Conservation (phyloP, 177 flowering plant species). For the Tripterygium wilfordii region DNA sequence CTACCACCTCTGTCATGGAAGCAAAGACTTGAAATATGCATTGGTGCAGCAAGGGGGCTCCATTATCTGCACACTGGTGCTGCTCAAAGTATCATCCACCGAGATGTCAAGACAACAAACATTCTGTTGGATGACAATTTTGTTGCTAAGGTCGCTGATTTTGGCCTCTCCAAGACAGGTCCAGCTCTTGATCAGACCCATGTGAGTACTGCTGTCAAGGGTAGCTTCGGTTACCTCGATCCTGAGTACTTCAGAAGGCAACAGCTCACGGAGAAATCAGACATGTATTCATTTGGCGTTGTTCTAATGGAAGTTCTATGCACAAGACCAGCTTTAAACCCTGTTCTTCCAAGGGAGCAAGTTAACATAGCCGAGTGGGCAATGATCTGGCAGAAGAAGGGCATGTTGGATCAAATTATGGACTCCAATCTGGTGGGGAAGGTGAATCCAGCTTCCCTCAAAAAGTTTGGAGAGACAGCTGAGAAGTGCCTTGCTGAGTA, state of each 20-base stretch:
- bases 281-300: conserved; percentile 94
- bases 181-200: conserved; percentile 90
- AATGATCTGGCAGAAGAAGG: conserved; percentile 91
- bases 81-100: conserved; percentile 78
- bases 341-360: conserved; percentile 86
- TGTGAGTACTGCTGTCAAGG: conserved; percentile 95
- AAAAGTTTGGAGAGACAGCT: conserved; percentile 88
- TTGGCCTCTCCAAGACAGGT: conserved; percentile 95
- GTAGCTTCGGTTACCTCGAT: conserved; percentile 92
- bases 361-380: conserved; percentile 97
- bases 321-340: conserved; percentile 82
- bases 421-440: conserved; percentile 64
- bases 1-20: conserved; percentile 85
- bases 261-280: conserved; percentile 90
- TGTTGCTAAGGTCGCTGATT: conserved; percentile 96
- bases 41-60: conserved; percentile 92
- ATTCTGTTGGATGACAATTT: conserved; percentile 84
- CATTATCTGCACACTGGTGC: conserved; percentile 99
- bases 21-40: conserved; percentile 93
- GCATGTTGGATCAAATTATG: conserved; percentile 86
- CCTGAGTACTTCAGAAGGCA: conserved; percentile 95
- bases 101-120: conserved; percentile 94
- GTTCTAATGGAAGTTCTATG: conserved; percentile 96
- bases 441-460: conserved; percentile 75
- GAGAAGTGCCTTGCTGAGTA: conserved; percentile 89